Conservation (phyloP, 148 eudicot species). For the Chenopodium formosanum region DNA sequence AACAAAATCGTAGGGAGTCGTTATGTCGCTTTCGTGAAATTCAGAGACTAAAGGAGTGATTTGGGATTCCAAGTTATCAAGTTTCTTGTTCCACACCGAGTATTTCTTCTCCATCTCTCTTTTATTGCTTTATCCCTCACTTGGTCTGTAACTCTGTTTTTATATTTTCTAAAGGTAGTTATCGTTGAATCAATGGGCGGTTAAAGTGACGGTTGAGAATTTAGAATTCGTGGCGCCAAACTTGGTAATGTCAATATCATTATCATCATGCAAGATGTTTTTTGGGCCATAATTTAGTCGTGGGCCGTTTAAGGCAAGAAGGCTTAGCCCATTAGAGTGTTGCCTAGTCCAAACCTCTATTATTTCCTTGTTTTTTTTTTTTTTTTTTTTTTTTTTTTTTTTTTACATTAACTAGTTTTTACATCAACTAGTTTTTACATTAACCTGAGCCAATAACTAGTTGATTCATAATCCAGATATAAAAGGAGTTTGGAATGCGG, state of each 20-base stretch:
- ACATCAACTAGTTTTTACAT: too few relatives aligned
- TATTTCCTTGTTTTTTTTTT: too few relatives aligned
- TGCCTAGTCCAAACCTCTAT: neutral
- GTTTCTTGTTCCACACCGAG: neutral
- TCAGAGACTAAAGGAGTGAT: conserved; percentile 11
- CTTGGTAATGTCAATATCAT: neutral
- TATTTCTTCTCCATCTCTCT: conserved; percentile 6
- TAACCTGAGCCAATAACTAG: too few relatives aligned
- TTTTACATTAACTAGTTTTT: too few relatives aligned
- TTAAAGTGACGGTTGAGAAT: neutral
- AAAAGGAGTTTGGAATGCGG: too few relatives aligned
- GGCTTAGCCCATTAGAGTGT: neutral
- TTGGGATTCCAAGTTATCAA: conserved; percentile 9
- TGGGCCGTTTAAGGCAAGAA: neutral
- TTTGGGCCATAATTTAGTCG: neutral
- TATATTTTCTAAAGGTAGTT: neutral
- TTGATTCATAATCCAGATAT: too few relatives aligned
- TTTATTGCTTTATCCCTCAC: neutral
- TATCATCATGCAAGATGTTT: too few relatives aligned
- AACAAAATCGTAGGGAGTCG: neutral
- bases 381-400: too few relatives aligned
- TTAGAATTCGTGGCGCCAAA: conserved; percentile 28
- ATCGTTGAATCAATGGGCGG: neutral
- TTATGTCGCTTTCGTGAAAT: neutral
- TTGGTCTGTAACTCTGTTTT: neutral